Evolutionary conservation across 1,139 yeast genomes (phyloP), one percentile per base, ranked within the genome.

Genomic region (Pichia sp.): DNA sequence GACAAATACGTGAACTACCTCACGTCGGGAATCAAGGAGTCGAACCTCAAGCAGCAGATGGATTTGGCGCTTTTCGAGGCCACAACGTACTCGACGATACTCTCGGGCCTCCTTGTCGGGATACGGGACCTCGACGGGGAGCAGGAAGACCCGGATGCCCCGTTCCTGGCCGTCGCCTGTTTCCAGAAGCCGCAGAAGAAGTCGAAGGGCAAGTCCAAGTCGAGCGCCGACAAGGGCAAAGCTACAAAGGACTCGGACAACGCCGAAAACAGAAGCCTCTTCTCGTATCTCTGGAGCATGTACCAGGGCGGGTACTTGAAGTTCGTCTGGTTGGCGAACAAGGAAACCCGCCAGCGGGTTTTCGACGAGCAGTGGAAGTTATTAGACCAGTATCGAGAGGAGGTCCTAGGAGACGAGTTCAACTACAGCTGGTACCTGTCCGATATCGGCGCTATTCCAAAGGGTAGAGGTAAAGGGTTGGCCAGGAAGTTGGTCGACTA

Each of bases 401-500:
- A 67, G 33, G 71, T 64, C 16, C 58, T 70, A 56, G 69, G 68
- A 16, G 69, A 67, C 4, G 64, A 69, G 27, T 72, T 71, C 54
- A 75, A 75, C 55, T 71, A 73, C 34, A 69, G 79, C 20, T 84
- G 79, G 74, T 83, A 86, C 49, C 73, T 84, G 64, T 84, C 84
- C 30, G 84, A 84, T 65, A 73, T 84, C 55, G 88, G 88, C n/a
- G 80, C 85, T 5, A 72, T 78, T 30, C 76, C 75, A 16, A 66
- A 71, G 45, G 86, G 87, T 29, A 71, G 86, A 62, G 88, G 89
- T 46, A 83, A 83, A 67, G 89, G 89, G 6, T 79, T 83, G 65
- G 81, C 79, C 24, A 69, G 87, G 52, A 74, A 75, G 56, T 73
- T 82, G 66, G 76, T 84, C 56, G 80, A 81, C 47, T 79, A 72